Base-by-base conservation (phyloP, 2,329 filamentous ascomycete species). In the Dryadomyces quercus-mongolicae region DNA sequence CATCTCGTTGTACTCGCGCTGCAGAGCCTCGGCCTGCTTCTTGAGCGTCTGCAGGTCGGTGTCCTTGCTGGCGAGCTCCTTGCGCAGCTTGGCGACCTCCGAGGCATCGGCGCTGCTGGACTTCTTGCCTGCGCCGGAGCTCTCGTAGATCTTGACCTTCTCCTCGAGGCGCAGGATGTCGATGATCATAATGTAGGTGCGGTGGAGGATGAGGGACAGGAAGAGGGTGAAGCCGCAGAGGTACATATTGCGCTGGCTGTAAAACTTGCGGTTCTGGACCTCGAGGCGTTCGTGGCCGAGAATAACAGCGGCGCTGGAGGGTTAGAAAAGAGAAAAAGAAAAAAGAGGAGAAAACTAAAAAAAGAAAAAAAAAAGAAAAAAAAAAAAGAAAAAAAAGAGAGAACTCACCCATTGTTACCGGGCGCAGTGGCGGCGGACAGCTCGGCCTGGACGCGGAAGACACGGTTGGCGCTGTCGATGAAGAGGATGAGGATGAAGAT, bases 171-270 rank as follows among this genome's bases (percentile, higher is more conserved):
- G 76, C 66, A 96, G 86, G 52, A 87, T 82, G 63, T 96, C 91
- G 61, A 95, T 80, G 66, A 96, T 95, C 88, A 97, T 92, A 66
- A 85, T 87, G 76, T 97, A 98, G 67, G 93, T 98, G 67, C 93
- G 92, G 84, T 98, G 97, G 68, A 94, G 88, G 72, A 98, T 98
- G 60, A 98, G 80, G 53, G 92, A 97, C 58, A 98, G 85, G 82
- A 98, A 97, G 60, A 98, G 85, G 5, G 93, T 98, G 78, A 98
- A 98, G 64, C 93, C 93, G 72, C 93, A 97, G 58, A 98, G 90
- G 75, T 98, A 98, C 93, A 98, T 98, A 83, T 98, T 98, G 71
- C 93, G 91, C 77, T 98, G 92, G 58, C 91, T 95, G 81, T 98
- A 98, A 79, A 98, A 98, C 75, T 98, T 98, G 80, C 93, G 90